Evolutionary conservation across 805 yeast genomes (phyloP).

Genomic region (Isabelozyma rhagii): DNA sequence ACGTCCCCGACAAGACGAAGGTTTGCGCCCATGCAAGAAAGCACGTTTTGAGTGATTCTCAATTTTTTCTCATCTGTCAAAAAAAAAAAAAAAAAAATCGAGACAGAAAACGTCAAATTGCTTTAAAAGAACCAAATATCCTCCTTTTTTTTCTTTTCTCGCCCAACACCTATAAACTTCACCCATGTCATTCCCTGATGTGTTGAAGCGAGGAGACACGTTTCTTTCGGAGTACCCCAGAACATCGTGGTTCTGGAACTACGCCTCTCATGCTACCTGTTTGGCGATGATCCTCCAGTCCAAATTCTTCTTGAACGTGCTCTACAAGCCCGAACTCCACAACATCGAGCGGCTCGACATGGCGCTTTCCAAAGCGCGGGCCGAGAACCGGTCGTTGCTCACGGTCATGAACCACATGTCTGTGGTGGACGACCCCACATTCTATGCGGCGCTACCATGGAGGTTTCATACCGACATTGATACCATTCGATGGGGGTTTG

Average conservation of each 20-base stretch:
- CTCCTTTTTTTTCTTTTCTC: neutral
- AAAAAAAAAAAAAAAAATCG: too few relatives aligned
- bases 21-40: neutral
- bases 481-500: constrained; percentile 88
- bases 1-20: neutral
- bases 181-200: constrained; percentile 66
- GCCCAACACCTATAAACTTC: neutral
- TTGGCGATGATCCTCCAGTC: constrained; percentile 60
- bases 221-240: constrained; percentile 65
- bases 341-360: constrained; percentile 61
- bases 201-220: constrained; percentile 69
- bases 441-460: constrained; percentile 85
- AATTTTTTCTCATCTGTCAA: too few relatives aligned
- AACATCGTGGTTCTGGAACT: constrained; percentile 56
- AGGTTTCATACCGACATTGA: constrained; percentile 58
- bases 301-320: constrained; percentile 55
- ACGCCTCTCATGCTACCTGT: constrained; percentile 67
- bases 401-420: constrained; percentile 95
- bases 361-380: constrained; percentile 60
- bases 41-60: neutral
- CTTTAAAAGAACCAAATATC: too few relatives aligned
- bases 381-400: constrained; percentile 69
- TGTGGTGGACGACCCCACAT: constrained; percentile 84
- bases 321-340: constrained; percentile 62
- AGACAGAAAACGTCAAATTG: too few relatives aligned